Base-by-base conservation (phyloP, 495 filamentous ascomycete genomes). In the Oidiodendron maius region DNA sequence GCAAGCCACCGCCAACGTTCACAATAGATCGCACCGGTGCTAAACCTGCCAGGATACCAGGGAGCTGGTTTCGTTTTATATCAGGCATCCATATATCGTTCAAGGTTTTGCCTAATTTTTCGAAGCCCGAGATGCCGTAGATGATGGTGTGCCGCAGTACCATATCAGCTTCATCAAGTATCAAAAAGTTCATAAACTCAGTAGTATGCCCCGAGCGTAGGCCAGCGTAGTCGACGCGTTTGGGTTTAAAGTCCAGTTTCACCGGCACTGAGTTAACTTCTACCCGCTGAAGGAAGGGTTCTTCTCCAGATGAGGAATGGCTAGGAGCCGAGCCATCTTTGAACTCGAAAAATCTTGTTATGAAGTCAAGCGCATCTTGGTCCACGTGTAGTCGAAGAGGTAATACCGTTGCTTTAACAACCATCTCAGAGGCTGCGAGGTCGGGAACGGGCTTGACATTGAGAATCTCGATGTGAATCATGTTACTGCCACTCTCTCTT, bases 81-180 rank as follows among this genome's bases (percentile, higher is more conserved):
- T 99, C 89, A 9, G 88, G 90, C 81, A 89, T 95, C 94, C 94
- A 99, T 44, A 95, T 87, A 59, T 95, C 89, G 61, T 96, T 96
- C 12, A 99, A 74, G 8, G 82, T 87, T 57, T 87, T 78, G 25
- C 89, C 87, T 20, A 99, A 75, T 46, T 83, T 84, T 54, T 95
- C 87, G 55, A 97, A 94, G 0, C 93, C 91, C 4, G 82, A 82
- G 6, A 95, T 79, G 35, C 94, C 94, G 58, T 96, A 96, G 20
- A 96, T 79, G 49, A 97, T 96, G 28, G 85, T 83, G 60, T 89
- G 94, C 11, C 84, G 78, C 37, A 99, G 74, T 1, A 87, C 78
- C 77, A 99, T 84, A 49, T 93, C 82, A 2, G 91, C 78, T 45
- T 86, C 81, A 50, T 99, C 91, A 11, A 99, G 79, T 35, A 93